Conservation (phyloP, 495 filamentous ascomycete species). For the Hypoxylon cercidicola region DNA sequence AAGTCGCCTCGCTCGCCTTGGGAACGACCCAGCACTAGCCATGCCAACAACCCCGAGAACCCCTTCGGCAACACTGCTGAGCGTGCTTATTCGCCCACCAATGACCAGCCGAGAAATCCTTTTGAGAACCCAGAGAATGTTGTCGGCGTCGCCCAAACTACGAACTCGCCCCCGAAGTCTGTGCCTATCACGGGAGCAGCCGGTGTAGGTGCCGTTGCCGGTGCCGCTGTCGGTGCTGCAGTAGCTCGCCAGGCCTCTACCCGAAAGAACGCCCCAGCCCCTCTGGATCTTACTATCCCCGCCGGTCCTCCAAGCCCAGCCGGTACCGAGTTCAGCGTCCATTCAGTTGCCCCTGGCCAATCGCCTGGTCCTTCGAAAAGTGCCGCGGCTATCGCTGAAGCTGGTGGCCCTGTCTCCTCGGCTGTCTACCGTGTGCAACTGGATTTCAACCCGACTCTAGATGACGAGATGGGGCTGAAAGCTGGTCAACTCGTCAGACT, state of each 20-base stretch:
- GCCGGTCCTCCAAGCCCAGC: slow-evolving; percentile 65
- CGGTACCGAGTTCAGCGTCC: slow-evolving; percentile 67
- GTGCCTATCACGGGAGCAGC: slow-evolving; percentile 37
- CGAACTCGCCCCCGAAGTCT: slow-evolving; percentile 42
- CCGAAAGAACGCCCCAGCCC: slow-evolving; percentile 54
- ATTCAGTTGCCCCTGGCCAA: slow-evolving; percentile 61
- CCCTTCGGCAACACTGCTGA: slow-evolving; percentile 63
- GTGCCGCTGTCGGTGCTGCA: slow-evolving; percentile 35
- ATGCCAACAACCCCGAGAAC: slow-evolving; percentile 57
- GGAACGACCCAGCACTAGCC: slow-evolving; percentile 57
- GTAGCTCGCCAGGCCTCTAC: slow-evolving; percentile 58
- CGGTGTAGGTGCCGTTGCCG: slow-evolving; percentile 46
- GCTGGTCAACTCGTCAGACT: slow-evolving; percentile 86
- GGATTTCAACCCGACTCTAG: slow-evolving; percentile 92
- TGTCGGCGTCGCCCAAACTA: slow-evolving; percentile 48
- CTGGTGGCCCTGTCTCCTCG: slow-evolving; percentile 64
- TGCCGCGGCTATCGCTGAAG: slow-evolving; percentile 64
- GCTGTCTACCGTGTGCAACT: slow-evolving; percentile 91
- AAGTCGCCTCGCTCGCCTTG: slow-evolving; percentile 37
- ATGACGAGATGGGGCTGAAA: slow-evolving; percentile 85
- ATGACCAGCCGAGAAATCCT: slow-evolving; percentile 52
- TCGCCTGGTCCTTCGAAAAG: slow-evolving; percentile 54
- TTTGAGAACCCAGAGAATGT: slow-evolving; percentile 48
- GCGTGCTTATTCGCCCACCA: slow-evolving; percentile 47
- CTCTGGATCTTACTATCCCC: slow-evolving; percentile 62